Percentiles rank a stretch among this genome's conserved stretches.
These are phyloP conservation scores for Wickerhamomyces bovis DNA, from an alignment of 805 yeast species.

Conservation along the genomic window DNA sequence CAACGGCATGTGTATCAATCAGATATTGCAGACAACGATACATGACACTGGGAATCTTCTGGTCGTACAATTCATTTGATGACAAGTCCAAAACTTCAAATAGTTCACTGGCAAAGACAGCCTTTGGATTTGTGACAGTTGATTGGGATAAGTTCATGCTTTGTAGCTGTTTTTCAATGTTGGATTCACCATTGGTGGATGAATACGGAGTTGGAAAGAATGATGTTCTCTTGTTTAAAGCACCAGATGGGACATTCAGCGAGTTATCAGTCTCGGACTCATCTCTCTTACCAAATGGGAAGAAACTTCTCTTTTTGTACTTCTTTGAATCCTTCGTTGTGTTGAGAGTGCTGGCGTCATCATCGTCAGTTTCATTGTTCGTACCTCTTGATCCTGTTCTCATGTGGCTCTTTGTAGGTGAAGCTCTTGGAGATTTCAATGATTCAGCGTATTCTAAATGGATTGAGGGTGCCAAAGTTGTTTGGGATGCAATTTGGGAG, in stretches of 20 bases:
- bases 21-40: constrained; percentile 70
- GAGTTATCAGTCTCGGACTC: constrained; percentile 3
- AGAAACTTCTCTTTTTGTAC: constrained; percentile 50
- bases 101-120: constrained; percentile 63
- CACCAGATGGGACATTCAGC: not conserved
- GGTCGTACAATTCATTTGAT: constrained; percentile 37
- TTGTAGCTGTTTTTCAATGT: constrained; percentile 27
- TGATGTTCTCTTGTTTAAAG: not conserved
- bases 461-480: not conserved
- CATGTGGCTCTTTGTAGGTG: not conserved
- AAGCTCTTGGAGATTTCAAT: not conserved
- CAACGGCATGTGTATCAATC: constrained; percentile 59
- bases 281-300: constrained; percentile 44
- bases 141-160: constrained; percentile 22
- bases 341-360: not conserved
- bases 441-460: not conserved
- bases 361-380: constrained; percentile 14
- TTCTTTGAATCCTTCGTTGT: constrained; percentile 35
- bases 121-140: constrained; percentile 22
- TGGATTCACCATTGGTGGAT: constrained; percentile 26
- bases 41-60: constrained; percentile 62
- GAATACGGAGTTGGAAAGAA: constrained; percentile 10
- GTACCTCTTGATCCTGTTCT: not conserved
- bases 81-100: constrained; percentile 47
- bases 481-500: not conserved